phyloP scores from a whole-genome alignment of 2,329 filamentous ascomycete species.

The Pleurostoma richardsiae region DNA sequence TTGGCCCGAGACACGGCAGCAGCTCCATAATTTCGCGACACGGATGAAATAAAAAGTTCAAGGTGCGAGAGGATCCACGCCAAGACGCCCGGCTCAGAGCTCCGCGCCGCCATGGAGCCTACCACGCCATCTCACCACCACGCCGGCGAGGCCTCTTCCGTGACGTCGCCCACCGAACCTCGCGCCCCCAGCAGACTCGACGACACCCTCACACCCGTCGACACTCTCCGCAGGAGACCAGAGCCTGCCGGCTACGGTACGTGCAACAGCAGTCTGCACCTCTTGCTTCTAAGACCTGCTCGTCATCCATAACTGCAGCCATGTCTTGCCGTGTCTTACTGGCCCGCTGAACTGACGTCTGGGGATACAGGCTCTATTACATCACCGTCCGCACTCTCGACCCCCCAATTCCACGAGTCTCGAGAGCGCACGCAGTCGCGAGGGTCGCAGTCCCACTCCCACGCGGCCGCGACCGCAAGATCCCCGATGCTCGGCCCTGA shows the following conservation, averaged over 20 bases:
- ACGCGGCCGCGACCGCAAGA: constrained; percentile 26
- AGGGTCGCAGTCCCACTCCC: constrained; percentile 6
- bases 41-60: background rate
- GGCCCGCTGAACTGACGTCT: constrained; percentile 5
- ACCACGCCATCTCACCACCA: constrained; percentile 16
- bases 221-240: constrained; percentile 53
- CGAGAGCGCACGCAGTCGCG: constrained; percentile 33
- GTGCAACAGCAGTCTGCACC: constrained; percentile 14
- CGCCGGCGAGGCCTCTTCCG: constrained; percentile 36
- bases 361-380: constrained; percentile 8
- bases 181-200: constrained; percentile 34
- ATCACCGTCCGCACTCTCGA: constrained; percentile 9
- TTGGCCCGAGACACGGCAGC: background rate
- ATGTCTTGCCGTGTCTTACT: constrained; percentile 1
- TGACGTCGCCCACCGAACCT: constrained; percentile 45
- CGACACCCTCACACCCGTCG: constrained; percentile 54
- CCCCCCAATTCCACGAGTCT: constrained; percentile 26
- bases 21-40: background rate
- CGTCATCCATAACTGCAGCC: background rate
- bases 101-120: background rate
- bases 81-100: background rate
- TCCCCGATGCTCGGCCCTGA: constrained; percentile 43
- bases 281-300: background rate
- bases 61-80: background rate
- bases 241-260: constrained; percentile 51